A percentile compares a stretch with the other conserved stretches of the same genome.
phyloP scores from a whole-genome alignment of 2,329 filamentous ascomycete genomes.

The Penicillium sp. region DNA sequence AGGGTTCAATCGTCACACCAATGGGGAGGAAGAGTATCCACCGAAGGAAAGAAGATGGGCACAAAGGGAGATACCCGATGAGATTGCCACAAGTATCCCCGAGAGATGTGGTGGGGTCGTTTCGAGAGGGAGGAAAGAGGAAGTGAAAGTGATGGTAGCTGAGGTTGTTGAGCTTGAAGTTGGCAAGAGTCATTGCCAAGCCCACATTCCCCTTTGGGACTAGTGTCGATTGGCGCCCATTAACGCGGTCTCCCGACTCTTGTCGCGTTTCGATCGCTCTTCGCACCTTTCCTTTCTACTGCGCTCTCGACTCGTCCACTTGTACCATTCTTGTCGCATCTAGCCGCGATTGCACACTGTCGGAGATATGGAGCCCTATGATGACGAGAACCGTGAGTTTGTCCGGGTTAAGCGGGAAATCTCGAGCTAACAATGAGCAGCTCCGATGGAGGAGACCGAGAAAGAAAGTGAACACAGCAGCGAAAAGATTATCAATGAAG shows the following conservation, averaged over 20 bases:
- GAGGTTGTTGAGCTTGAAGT: not conserved
- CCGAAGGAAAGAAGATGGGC: constrained; percentile 3
- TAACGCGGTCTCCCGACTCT: constrained; percentile 33
- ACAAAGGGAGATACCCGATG: not conserved
- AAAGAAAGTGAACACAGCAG: constrained; percentile 68
- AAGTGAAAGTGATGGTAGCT: not conserved
- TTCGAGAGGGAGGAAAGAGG: not conserved
- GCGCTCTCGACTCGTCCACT: not conserved
- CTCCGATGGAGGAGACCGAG: constrained; percentile 38
- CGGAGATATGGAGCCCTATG: constrained; percentile 35
- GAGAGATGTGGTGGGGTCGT: constrained; percentile 1
- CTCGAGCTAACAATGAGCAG: constrained; percentile 22
- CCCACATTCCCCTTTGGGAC: constrained; percentile 11
- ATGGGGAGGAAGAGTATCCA: constrained; percentile 7
- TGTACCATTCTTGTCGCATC: not conserved
- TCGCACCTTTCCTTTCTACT: constrained; percentile 5
- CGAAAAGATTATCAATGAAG: constrained; percentile 92
- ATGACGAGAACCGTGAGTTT: constrained; percentile 30
- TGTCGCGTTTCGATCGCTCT: constrained; percentile 16
- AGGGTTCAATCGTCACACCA: not conserved
- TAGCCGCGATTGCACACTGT: not conserved
- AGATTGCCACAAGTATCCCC: not conserved
- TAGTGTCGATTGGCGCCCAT: constrained; percentile 30
- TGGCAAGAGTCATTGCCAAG: constrained; percentile 25
- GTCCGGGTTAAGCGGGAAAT: constrained; percentile 13